These are phyloP conservation scores for Fusarium sp. DNA, from an alignment of 2,329 filamentous ascomycete genomes.

Conservation along the genomic window DNA sequence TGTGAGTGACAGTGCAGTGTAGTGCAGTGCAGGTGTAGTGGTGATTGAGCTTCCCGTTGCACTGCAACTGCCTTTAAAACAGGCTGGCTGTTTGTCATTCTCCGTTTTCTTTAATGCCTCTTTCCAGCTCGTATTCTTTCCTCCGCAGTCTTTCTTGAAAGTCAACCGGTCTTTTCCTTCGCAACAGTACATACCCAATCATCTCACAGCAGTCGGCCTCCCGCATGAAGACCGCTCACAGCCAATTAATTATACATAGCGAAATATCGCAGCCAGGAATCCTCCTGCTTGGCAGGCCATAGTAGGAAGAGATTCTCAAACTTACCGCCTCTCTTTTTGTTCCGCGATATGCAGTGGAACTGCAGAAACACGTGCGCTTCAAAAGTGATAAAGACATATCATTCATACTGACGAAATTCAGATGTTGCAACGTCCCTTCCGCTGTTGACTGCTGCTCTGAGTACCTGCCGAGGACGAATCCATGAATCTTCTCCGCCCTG, in stretches of 20 bases:
- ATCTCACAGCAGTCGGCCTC: slow-evolving; percentile 22
- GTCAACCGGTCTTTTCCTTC: neutral
- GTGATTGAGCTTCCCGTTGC: neutral
- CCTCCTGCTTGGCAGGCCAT: neutral
- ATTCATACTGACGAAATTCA: neutral
- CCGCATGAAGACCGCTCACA: slow-evolving; percentile 15
- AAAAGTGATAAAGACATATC: neutral
- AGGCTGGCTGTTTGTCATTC: neutral
- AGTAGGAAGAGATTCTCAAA: neutral
- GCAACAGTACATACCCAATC: neutral
- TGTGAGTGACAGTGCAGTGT: neutral
- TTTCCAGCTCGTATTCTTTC: neutral
- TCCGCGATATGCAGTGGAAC: neutral
- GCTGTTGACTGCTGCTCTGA: neutral
- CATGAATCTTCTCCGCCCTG: neutral
- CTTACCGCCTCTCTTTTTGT: neutral
- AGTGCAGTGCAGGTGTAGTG: neutral
- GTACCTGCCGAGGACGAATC: no score
- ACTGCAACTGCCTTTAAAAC: neutral
- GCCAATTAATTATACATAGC: neutral
- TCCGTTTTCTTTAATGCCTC: neutral
- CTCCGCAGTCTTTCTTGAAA: neutral
- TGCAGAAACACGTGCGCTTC: neutral
- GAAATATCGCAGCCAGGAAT: neutral
- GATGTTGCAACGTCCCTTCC: neutral